Evolutionary conservation across 495 filamentous ascomycete genomes (phyloP).

Genomic region (Poronia punctata): DNA sequence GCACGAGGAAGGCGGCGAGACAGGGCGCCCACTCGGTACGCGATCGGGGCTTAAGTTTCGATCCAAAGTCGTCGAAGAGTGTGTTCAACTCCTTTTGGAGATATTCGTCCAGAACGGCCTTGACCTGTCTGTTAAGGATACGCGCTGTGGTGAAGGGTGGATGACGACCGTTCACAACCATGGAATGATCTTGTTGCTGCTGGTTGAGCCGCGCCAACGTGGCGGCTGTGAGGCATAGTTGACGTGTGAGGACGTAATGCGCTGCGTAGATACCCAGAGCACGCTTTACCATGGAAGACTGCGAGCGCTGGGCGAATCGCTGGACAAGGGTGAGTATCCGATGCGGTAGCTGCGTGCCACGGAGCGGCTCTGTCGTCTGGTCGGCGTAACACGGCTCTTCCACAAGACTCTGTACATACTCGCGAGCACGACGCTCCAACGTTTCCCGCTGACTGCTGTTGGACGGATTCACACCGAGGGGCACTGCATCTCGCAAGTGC

Average conservation of each 20-base stretch:
- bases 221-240: slow-evolving; percentile 38
- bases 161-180: too few relatives aligned
- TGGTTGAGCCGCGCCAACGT: slow-evolving; percentile 29
- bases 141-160: slow-evolving; percentile 31
- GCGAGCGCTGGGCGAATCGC: slow-evolving; percentile 26
- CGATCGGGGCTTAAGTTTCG: slow-evolving; percentile 41
- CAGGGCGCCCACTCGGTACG: slow-evolving; percentile 45
- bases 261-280: slow-evolving; percentile 44
- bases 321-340: slow-evolving; percentile 36
- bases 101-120: slow-evolving; percentile 44
- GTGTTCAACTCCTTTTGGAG: slow-evolving; percentile 35
- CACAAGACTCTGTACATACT: slow-evolving; percentile 39
- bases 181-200: slow-evolving; percentile 24
- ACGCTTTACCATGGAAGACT: slow-evolving; percentile 33
- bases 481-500: slow-evolving; percentile 28
- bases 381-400: slow-evolving; percentile 33
- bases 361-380: slow-evolving; percentile 37
- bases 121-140: slow-evolving; percentile 47
- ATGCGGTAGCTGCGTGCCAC: slow-evolving; percentile 33
- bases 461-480: slow-evolving; percentile 37
- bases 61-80: slow-evolving; percentile 40
- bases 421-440: slow-evolving; percentile 29
- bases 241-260: slow-evolving; percentile 44
- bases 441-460: slow-evolving; percentile 29
- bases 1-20: slow-evolving; percentile 42